A percentile compares a stretch with the other conserved stretches of the same genome.
phyloP scores from a whole-genome alignment of 805 yeast genomes.

The Saccharomycodes ludwigii region DNA sequence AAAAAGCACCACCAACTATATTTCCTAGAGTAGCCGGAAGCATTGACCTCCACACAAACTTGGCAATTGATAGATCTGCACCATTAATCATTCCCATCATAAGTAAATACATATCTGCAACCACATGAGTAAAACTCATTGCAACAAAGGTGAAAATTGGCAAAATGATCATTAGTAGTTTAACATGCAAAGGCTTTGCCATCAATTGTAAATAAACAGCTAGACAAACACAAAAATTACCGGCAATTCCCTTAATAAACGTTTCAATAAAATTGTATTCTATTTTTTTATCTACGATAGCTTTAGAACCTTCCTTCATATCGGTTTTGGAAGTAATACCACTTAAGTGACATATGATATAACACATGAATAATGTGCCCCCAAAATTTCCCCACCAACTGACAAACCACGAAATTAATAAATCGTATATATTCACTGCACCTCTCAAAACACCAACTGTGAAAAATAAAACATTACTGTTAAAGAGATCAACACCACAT shows the following conservation, averaged over 20 bases:
- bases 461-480: slow-evolving; percentile 62
- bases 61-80: slow-evolving; percentile 49
- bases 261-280: slow-evolving; percentile 44
- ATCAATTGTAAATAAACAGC: slow-evolving; percentile 68
- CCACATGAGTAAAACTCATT: slow-evolving; percentile 67
- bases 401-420: slow-evolving; percentile 50
- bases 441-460: slow-evolving; percentile 57
- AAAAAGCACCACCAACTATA: slow-evolving; percentile 63
- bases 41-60: slow-evolving; percentile 59
- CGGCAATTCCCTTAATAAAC: slow-evolving; percentile 58
- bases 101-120: slow-evolving; percentile 68
- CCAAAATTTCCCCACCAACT: slow-evolving; percentile 59
- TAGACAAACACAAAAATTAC: slow-evolving; percentile 64
- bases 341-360: slow-evolving; percentile 47
- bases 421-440: slow-evolving; percentile 54
- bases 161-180: slow-evolving; percentile 44
- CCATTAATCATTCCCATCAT: slow-evolving; percentile 59
- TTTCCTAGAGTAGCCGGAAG: slow-evolving; percentile 68
- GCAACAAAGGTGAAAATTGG: slow-evolving; percentile 73
- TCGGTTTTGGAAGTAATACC: slow-evolving; percentile 30
- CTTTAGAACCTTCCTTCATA: slow-evolving; percentile 36
- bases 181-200: slow-evolving; percentile 73
- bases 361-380: slow-evolving; percentile 53
- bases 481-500: slow-evolving; percentile 66
- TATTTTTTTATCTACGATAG: slow-evolving; percentile 33